Percentiles rank a stretch among this genome's conserved stretches.
Conservation (phyloP, 179 eudicot genomes). For the Beta macrorhiza region DNA sequence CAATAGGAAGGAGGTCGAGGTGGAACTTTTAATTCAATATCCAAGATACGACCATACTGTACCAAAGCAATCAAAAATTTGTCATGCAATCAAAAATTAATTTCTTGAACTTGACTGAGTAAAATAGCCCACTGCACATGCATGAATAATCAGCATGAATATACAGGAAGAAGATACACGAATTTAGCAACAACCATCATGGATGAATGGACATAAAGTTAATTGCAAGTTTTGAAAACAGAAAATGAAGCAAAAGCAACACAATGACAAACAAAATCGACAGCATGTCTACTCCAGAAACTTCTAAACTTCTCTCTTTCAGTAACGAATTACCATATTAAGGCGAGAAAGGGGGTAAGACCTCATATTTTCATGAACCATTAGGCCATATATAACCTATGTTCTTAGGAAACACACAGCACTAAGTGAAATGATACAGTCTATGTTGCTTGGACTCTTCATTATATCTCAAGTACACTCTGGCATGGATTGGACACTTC, state of each 20-base stretch:
- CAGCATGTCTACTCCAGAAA: not conserved
- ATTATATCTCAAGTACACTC: no score
- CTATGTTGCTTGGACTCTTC: no score
- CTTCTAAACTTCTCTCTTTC: no score
- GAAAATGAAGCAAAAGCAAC: not conserved
- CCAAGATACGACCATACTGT: slow-evolving; percentile 97
- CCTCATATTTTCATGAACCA: not conserved
- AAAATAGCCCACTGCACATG: not conserved
- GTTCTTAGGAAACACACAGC: not conserved
- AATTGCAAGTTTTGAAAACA: not conserved
- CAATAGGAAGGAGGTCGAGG: slow-evolving; percentile 93
- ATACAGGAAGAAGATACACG: not conserved
- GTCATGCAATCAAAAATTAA: not conserved
- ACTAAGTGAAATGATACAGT: no score
- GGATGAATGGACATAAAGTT: not conserved
- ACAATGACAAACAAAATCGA: not conserved
- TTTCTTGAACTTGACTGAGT: not conserved
- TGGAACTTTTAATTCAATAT: slow-evolving; percentile 92
- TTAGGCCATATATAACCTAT: not conserved
- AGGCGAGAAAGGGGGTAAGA: not conserved
- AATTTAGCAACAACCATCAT: not conserved
- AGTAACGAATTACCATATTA: not conserved
- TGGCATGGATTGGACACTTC: no score
- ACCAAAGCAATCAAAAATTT: slow-evolving; percentile 7
- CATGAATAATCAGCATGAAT: not conserved